Evolutionary conservation across 441 rosid species (phyloP), one percentile per base, ranked within the genome.

Genomic region (Erodium texanum): DNA sequence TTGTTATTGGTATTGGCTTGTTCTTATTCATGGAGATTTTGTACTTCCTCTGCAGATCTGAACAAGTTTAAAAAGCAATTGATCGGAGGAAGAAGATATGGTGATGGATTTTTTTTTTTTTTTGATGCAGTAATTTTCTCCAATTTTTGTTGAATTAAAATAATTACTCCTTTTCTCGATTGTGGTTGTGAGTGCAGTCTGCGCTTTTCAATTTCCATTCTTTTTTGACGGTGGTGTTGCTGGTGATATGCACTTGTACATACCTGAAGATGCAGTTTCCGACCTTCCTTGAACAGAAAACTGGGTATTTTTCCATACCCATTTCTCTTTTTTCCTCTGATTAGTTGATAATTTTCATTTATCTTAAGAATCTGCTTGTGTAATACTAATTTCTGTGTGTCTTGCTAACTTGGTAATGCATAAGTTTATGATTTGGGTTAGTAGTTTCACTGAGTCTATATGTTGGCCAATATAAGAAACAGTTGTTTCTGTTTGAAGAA

Each of bases 211-310:
- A 95, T 81, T 92, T 95, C 81, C 95, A 86, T 76, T 95, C 95
- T 6, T 92, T 92, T 73, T 68, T 92, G 66, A 95, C 93, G 70
- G 97, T 90, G 71, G 97, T 90, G 69, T 76, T 95, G 71, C 83
- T 95, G 79, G 97, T 87, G 71, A 92, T 90, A 63, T 95, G 97
- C 83, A 87, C 99, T 24, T 92, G 97, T 81, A 89, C 95, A 15
- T 90, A 80, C 41, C 81, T 92, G 64, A 95, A 89, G 89, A 87
- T 95, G 97, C 99, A 95, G 45, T 95, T 95, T 78, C 97, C 99
- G 8, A 89, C 98, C 63, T 84, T 92, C 70, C 79, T 95, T 65
- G 97, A 90, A 74, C 96, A 90, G 76, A 87, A 89, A 80, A 95
- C 87, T 52, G 96, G 98, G 99, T 92, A 75, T 64, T 79, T 66